These are phyloP conservation scores for Dactylellina drechsleri DNA, from an alignment of 2,329 filamentous ascomycete species.

Conservation along the genomic window DNA sequence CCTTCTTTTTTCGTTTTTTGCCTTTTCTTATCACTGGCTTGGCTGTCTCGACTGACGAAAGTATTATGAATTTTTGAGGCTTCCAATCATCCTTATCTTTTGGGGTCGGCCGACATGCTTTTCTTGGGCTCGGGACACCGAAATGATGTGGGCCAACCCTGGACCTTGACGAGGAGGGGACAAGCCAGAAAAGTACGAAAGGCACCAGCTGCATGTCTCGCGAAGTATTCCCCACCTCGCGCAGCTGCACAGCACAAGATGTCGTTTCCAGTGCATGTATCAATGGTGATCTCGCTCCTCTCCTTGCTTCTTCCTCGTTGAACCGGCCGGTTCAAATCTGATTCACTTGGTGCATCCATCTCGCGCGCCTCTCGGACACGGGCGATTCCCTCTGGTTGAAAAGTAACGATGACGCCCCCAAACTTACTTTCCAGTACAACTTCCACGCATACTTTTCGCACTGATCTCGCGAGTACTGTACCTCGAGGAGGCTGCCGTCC, in stretches of 20 bases:
- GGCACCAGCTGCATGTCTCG: constrained; percentile 22
- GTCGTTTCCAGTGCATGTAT: constrained; percentile 1
- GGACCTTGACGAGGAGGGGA: constrained; percentile 19
- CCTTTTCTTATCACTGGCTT: constrained; percentile 29
- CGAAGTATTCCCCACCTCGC: constrained; percentile 19
- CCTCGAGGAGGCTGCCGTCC: constrained; percentile 33
- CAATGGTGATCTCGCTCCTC: no score
- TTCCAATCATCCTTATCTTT: constrained; percentile 21
- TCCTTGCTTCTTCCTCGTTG: not conserved
- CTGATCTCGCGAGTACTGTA: constrained; percentile 14
- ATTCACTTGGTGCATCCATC: constrained; percentile 11
- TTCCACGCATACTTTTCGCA: constrained; percentile 10
- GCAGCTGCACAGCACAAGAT: constrained; percentile 13
- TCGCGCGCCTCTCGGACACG: constrained; percentile 36
- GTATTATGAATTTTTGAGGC: constrained; percentile 44
- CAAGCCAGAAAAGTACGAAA: not conserved
- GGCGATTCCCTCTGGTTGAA: constrained; percentile 40
- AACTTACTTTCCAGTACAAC: constrained; percentile 30
- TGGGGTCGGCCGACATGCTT: constrained; percentile 37
- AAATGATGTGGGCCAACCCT: constrained; percentile 7
- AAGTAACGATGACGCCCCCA: constrained; percentile 5
- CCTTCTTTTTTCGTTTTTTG: constrained; percentile 1
- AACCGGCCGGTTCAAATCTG: not conserved
- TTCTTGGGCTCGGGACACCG: not conserved
- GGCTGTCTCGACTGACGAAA: constrained; percentile 19